Evolutionary conservation across 2,329 filamentous ascomycete genomes (phyloP).

Genomic region (Alternaria sp.): DNA sequence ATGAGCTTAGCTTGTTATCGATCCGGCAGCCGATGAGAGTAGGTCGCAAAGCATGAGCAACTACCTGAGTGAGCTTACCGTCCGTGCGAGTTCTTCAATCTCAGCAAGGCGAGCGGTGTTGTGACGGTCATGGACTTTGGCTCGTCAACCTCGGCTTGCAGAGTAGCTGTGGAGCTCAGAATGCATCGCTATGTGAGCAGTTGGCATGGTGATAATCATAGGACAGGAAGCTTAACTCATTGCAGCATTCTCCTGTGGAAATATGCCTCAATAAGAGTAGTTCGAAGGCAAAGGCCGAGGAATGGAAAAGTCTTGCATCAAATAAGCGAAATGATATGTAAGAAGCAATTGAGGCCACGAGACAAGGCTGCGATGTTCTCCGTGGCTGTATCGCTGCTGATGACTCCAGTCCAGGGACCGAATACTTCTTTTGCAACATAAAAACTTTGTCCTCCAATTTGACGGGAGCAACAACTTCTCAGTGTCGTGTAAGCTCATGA

Average conservation of each 20-base stretch:
- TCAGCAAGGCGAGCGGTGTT: constrained; percentile 75
- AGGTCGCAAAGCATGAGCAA: background rate
- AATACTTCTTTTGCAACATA: background rate
- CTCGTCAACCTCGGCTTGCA: constrained; percentile 67
- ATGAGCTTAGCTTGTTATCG: background rate
- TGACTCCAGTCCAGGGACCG: background rate
- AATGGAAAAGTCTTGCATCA: background rate
- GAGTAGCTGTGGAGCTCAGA: constrained; percentile 66
- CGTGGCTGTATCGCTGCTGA: background rate
- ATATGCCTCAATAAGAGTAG: background rate
- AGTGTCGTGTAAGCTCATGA: background rate
- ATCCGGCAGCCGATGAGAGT: background rate
- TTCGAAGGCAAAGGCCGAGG: background rate
- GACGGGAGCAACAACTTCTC: background rate
- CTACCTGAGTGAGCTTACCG: background rate
- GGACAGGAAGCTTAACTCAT: background rate
- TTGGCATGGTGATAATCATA: background rate
- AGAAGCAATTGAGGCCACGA: background rate
- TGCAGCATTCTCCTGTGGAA: background rate
- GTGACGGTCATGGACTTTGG: constrained; percentile 77
- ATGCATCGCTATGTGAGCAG: constrained; percentile 42
- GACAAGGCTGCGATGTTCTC: background rate
- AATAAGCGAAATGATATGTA: background rate
- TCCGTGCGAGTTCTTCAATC: constrained; percentile 67
- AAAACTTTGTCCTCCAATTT: background rate